Percentiles rank a stretch among this genome's conserved stretches.
Evolutionary conservation across 2,329 filamentous ascomycete genomes (phyloP).

Genomic region (Teratosphaeria gauchensis): DNA sequence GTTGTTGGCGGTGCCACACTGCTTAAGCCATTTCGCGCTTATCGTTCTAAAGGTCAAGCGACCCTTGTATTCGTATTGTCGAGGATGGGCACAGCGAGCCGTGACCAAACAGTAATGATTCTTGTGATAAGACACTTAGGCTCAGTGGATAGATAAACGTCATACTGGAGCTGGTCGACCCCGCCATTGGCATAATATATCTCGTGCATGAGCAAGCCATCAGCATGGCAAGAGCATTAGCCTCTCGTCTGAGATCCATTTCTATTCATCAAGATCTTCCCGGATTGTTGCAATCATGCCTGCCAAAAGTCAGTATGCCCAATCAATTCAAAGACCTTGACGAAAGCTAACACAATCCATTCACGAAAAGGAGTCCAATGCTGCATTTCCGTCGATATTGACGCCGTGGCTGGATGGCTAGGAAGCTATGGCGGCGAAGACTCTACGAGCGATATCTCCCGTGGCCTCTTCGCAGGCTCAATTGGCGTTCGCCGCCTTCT

Average conservation of each 20-base stretch:
- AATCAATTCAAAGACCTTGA: background rate
- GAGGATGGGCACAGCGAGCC: too few species aligned
- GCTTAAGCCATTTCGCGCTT: too few species aligned
- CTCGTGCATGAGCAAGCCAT: background rate
- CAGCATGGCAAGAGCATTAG: background rate
- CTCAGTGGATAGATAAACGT: background rate
- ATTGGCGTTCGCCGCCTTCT: slow-evolving; percentile 56
- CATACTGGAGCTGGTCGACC: background rate
- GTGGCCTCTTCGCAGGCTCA: slow-evolving; percentile 58
- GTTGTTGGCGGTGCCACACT: too few species aligned
- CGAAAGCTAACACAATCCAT: background rate
- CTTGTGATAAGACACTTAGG: background rate
- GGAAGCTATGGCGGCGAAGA: slow-evolving; percentile 67
- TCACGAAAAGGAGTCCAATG: slow-evolving; percentile 19
- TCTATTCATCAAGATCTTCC: background rate
- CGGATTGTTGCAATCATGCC: background rate
- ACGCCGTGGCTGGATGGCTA: slow-evolving; percentile 68
- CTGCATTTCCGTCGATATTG: slow-evolving; percentile 52
- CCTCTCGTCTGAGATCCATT: background rate
- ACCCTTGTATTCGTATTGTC: too few species aligned
- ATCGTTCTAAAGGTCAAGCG: too few species aligned
- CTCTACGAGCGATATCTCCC: slow-evolving; percentile 60
- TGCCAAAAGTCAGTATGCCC: background rate
- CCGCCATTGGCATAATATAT: background rate
- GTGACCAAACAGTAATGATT: too few species aligned